Conservation (phyloP, 805 yeast genomes). For the Brettanomyces sp. region DNA sequence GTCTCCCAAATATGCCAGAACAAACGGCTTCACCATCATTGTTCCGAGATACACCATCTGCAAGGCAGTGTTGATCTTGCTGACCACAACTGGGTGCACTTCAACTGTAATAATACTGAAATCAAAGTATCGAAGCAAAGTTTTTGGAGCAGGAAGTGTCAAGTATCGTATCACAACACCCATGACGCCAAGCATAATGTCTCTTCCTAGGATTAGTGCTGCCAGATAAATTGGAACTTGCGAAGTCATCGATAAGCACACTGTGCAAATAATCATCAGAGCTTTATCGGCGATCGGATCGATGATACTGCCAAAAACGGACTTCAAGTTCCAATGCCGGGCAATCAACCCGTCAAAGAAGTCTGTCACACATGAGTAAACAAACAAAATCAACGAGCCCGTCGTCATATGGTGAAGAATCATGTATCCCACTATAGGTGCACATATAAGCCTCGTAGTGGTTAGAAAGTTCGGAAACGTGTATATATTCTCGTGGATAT, state of each 20-base stretch:
- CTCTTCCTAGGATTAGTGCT: slow-evolving; percentile 72
- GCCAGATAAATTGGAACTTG: slow-evolving; percentile 68
- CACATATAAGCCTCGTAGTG: slow-evolving; percentile 62
- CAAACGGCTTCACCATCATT: slow-evolving; percentile 47
- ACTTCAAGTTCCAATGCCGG: slow-evolving; percentile 61
- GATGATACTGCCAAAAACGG: slow-evolving; percentile 80
- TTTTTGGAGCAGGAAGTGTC: slow-evolving; percentile 68
- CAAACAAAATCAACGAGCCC: slow-evolving; percentile 63
- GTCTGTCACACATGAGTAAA: slow-evolving; percentile 85
- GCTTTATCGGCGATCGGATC: slow-evolving; percentile 96
- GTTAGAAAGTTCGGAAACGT: slow-evolving; percentile 87
- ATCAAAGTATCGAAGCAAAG: slow-evolving; percentile 67
- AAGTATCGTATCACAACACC: slow-evolving; percentile 66
- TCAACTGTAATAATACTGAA: slow-evolving; percentile 73
- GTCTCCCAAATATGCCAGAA: slow-evolving; percentile 26
- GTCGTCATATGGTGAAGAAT: slow-evolving; percentile 55
- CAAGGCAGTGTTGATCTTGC: slow-evolving; percentile 82
- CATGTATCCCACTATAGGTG: slow-evolving; percentile 80
- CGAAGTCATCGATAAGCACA: slow-evolving; percentile 58
- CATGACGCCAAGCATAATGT: slow-evolving; percentile 58
- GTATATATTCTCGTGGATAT: slow-evolving; percentile 51
- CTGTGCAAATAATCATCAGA: slow-evolving; percentile 78
- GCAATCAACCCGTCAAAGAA: slow-evolving; percentile 90
- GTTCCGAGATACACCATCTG: slow-evolving; percentile 84
- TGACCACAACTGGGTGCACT: slow-evolving; percentile 78